Evolutionary conservation across 2,329 filamentous ascomycete genomes (phyloP).

Genomic region (Cryoendolithus antarcticus): DNA sequence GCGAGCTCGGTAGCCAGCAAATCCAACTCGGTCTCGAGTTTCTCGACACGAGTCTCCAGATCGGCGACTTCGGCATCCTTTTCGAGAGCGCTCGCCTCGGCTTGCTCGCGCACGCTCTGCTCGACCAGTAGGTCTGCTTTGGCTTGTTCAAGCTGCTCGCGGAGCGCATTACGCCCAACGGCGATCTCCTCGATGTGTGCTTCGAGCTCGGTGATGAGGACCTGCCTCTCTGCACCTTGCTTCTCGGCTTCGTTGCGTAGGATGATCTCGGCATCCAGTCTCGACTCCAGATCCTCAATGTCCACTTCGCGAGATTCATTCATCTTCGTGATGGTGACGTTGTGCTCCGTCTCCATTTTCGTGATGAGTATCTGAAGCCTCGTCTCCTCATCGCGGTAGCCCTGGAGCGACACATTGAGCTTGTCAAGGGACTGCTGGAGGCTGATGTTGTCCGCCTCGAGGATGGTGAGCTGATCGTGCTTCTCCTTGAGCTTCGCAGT

Average conservation of each 20-base stretch:
- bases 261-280: conserved; percentile 25
- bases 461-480: conserved; percentile 10
- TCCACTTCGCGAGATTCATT: conserved; percentile 27
- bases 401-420: conserved; percentile 26
- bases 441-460: conserved; percentile 19
- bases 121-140: conserved; percentile 25
- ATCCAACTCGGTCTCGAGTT: conserved; percentile 20
- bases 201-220: conserved; percentile 29
- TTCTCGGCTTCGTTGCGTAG: conserved; percentile 27
- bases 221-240: conserved; percentile 26
- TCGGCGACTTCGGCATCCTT: conserved; percentile 26
- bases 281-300: conserved; percentile 25
- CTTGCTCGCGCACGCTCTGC: conserved; percentile 18
- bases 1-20: conserved; percentile 22
- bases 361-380: conserved; percentile 26
- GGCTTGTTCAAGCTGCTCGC: conserved; percentile 21
- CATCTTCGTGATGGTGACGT: conserved; percentile 24
- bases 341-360: conserved; percentile 29
- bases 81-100: conserved; percentile 27
- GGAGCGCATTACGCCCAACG: conserved; percentile 23
- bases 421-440: conserved; percentile 25
- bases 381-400: conserved; percentile 28
- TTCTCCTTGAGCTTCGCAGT: conserved; percentile 16
- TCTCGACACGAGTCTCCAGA: conserved; percentile 25
- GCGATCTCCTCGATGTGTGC: conserved; percentile 25